phyloP scores from a whole-genome alignment of 345 rosid genomes.

The Carallia pectinifolia region DNA sequence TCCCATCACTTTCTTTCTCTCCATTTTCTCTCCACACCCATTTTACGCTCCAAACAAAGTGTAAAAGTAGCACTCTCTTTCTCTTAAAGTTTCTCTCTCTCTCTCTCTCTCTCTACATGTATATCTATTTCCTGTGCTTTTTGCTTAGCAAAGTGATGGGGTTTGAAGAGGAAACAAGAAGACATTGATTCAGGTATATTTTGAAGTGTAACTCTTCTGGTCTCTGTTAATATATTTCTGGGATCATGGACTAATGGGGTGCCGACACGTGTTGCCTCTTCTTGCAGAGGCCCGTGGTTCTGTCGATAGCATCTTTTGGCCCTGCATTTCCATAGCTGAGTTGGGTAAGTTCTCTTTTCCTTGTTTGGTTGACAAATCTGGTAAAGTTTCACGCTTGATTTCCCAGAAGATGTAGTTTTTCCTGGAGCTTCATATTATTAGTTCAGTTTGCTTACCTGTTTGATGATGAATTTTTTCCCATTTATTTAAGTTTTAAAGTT shows the following conservation, averaged over 20 bases:
- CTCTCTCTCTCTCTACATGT: neutral
- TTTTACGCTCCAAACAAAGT: no score
- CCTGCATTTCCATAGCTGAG: conserved; percentile 23
- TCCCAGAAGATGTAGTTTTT: neutral
- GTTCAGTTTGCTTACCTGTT: neutral
- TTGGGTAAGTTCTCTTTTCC: conserved; percentile 18
- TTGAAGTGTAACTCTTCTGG: neutral
- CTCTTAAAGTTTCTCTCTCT: neutral
- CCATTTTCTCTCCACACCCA: no score
- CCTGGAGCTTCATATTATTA: neutral
- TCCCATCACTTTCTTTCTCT: no score
- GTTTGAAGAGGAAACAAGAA: conserved; percentile 6
- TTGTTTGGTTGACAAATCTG: neutral
- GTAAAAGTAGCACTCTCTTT: conserved; percentile 7
- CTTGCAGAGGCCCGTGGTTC: conserved; percentile 6
- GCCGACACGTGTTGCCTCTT: conserved; percentile 32
- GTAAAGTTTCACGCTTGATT: conserved; percentile 21
- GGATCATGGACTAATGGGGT: conserved; percentile 10
- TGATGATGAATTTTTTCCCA: neutral
- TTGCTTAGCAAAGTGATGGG: conserved; percentile 1
- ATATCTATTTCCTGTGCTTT: neutral
- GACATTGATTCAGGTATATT: conserved; percentile 3
- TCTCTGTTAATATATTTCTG: conserved; percentile 2
- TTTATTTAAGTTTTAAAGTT: neutral
- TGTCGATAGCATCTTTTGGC: conserved; percentile 11